Conservation (phyloP, 768 basidiomycete species). For the Lactarius psammicola region DNA sequence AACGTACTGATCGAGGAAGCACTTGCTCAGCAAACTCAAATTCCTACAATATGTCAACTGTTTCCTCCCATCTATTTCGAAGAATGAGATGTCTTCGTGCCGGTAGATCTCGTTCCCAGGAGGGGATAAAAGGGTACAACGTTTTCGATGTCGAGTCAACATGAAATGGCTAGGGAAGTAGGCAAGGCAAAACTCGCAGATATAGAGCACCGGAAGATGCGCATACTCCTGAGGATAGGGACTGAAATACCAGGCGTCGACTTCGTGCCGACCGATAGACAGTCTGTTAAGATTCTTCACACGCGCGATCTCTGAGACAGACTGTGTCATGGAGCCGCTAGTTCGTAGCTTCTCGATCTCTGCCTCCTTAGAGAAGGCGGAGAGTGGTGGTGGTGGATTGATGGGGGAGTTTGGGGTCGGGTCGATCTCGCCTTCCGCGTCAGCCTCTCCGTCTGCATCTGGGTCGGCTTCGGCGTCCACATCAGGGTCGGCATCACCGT, state of each 20-base stretch:
- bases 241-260: conserved; percentile 99
- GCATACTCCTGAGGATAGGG: conserved; percentile 99
- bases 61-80: conserved; percentile 96
- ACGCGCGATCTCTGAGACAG: conserved; percentile 94
- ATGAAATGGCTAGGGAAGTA: conserved; percentile 91
- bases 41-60: conserved; percentile 97
- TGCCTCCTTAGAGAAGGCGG: conserved; percentile 91
- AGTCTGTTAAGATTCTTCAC: conserved; percentile 98
- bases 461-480: conserved; percentile 40
- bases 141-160: conserved; percentile 85
- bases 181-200: conserved; percentile 97
- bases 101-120: conserved; percentile 99
- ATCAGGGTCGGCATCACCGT: conserved; percentile 21
- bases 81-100: conserved; percentile 94
- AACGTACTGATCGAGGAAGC: conserved; percentile 95
- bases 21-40: conserved; percentile 93
- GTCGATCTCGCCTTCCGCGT: conserved; percentile 72
- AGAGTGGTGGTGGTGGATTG: conserved; percentile 50
- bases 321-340: conserved; percentile 98
- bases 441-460: conserved; percentile 64
- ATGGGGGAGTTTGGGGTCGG: conserved; percentile 51
- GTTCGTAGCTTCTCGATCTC: conserved; percentile 98
- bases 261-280: conserved; percentile 94
- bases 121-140: conserved; percentile 90
- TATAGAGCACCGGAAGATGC: conserved; percentile 89